Conservation (phyloP, 2,329 filamentous ascomycete species). For the Dryadomyces sulphureus region DNA sequence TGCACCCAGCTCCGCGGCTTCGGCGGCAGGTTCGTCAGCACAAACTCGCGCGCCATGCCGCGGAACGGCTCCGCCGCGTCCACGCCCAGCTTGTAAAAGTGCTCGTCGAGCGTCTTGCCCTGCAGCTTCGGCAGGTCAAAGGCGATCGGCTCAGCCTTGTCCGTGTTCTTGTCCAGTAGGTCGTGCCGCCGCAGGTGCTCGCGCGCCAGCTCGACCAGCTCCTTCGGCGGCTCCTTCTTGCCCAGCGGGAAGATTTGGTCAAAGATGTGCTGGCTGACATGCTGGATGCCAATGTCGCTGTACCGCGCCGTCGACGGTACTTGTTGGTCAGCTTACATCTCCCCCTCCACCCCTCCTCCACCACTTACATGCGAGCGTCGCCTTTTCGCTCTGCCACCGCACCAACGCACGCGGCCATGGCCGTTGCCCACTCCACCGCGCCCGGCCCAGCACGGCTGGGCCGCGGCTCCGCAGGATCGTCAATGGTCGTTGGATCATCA, state of each 20-base stretch:
- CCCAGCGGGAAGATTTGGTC: constrained; percentile 61
- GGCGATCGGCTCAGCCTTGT: constrained; percentile 57
- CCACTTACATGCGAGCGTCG: constrained; percentile 27
- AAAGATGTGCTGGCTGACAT: constrained; percentile 73
- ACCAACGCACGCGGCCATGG: too few species aligned
- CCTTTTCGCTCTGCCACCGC: constrained; percentile 8
- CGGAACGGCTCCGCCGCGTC: constrained; percentile 81
- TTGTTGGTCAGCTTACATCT: constrained; percentile 11
- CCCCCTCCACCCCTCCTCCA: background rate
- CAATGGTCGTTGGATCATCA: too few species aligned
- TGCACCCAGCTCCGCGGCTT: constrained; percentile 58
- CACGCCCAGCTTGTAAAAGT: constrained; percentile 77
- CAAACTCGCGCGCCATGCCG: constrained; percentile 58
- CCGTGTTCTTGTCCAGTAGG: constrained; percentile 78
- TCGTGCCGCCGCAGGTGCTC: constrained; percentile 79
- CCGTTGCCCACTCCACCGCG: too few species aligned
- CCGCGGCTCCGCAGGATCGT: too few species aligned
- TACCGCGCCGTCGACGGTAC: constrained; percentile 49
- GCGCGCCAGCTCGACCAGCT: constrained; percentile 65
- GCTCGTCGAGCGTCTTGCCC: constrained; percentile 75
- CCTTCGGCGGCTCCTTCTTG: constrained; percentile 41
- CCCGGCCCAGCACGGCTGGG: too few species aligned
- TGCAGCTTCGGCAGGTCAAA: constrained; percentile 75
- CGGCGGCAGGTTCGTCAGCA: constrained; percentile 41
- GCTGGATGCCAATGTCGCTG: constrained; percentile 91